phyloP scores from a whole-genome alignment of 371 early-diverging fungal species.

The Mucor plumbeus region DNA sequence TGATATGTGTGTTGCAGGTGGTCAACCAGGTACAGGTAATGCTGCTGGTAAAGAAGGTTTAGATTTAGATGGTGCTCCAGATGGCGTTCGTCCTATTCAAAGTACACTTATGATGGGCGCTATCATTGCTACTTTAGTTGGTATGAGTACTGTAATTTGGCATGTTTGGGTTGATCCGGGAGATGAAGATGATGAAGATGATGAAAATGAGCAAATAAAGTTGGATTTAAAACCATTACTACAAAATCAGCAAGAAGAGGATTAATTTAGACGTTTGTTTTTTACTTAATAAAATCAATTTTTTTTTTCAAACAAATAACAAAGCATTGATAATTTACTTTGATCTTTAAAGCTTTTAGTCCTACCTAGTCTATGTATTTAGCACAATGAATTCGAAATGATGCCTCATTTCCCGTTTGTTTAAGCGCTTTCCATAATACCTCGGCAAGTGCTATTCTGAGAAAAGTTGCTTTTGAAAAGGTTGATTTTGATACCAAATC shows the following conservation, averaged over 20 bases:
- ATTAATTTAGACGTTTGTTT: too few species aligned
- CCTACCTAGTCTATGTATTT: too few species aligned
- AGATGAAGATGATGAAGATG: slow-evolving; percentile 33
- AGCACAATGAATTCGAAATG: too few species aligned
- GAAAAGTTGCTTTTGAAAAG: too few species aligned
- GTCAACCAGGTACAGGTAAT: slow-evolving; percentile 49
- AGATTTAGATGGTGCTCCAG: slow-evolving; percentile 51
- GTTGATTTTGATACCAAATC: too few species aligned
- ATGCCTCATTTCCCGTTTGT: too few species aligned
- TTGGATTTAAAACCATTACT: slow-evolving; percentile 8
- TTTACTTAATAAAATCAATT: too few species aligned
- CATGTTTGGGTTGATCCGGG: slow-evolving; percentile 49
- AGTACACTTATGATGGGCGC: slow-evolving; percentile 61
- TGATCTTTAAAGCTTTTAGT: too few species aligned
- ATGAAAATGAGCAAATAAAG: background rate
- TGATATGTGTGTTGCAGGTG: slow-evolving; percentile 57
- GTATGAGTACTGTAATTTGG: slow-evolving; percentile 73
- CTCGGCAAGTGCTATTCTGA: too few species aligned
- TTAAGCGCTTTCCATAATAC: too few species aligned
- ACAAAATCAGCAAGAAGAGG: background rate
- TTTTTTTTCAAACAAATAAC: background rate
- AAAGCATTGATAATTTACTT: background rate
- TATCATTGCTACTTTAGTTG: slow-evolving; percentile 68
- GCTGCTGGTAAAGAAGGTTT: slow-evolving; percentile 66
- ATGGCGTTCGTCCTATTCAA: slow-evolving; percentile 52